Evolutionary conservation across 208 protist species (phyloP).

Genomic region (Crithidia expoeki): DNA sequence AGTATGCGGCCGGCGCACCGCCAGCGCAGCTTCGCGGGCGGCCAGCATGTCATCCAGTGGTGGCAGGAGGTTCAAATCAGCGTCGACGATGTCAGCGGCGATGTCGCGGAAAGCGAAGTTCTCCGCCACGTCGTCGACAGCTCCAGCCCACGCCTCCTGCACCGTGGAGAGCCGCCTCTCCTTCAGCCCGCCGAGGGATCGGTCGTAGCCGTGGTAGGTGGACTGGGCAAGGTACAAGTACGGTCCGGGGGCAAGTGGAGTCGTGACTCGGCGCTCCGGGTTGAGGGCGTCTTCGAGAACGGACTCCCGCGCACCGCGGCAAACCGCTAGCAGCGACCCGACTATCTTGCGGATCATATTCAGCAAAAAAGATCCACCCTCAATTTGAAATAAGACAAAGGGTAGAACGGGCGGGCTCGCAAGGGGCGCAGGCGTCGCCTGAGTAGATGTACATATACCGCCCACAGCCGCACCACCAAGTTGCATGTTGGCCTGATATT

Average conservation of each 20-base stretch:
- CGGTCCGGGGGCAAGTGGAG: slow-evolving; percentile 71
- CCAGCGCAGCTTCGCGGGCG: slow-evolving; percentile 43
- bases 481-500: slow-evolving; percentile 29
- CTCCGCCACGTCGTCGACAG: slow-evolving; percentile 42
- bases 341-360: slow-evolving; percentile 93
- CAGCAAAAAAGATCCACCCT: slow-evolving; percentile 84
- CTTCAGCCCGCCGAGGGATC: slow-evolving; percentile 17
- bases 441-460: neutral
- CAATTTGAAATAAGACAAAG: slow-evolving; percentile 84
- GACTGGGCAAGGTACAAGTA: slow-evolving; percentile 77
- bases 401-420: slow-evolving; percentile 31
- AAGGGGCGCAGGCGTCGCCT: neutral
- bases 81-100: slow-evolving; percentile 59
- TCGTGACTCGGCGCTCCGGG: slow-evolving; percentile 50
- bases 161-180: slow-evolving; percentile 33
- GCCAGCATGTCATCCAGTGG: slow-evolving; percentile 61
- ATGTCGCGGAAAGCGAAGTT: slow-evolving; percentile 49
- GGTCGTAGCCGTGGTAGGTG: slow-evolving; percentile 75
- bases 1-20: slow-evolving; percentile 44
- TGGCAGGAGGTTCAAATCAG: slow-evolving; percentile 65
- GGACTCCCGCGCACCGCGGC: slow-evolving; percentile 53
- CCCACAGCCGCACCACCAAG: neutral
- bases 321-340: slow-evolving; percentile 65
- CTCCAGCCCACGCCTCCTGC: slow-evolving; percentile 52
- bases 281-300: slow-evolving; percentile 62